Base-by-base conservation (phyloP, 2,329 filamentous ascomycete species). In the Colletotrichum truncatum region DNA sequence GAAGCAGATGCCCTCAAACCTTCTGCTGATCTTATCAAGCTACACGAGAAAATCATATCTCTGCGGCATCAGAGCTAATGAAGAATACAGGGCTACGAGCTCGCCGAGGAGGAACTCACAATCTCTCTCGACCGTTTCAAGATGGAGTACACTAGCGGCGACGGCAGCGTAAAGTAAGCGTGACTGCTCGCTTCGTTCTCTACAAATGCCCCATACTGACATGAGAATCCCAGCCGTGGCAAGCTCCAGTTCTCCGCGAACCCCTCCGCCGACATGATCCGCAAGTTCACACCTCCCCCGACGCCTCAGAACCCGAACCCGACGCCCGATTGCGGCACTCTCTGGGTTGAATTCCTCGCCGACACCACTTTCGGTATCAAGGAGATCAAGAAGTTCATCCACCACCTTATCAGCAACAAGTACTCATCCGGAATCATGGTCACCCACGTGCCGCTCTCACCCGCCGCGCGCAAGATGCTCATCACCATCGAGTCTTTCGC, bases 401-500 rank as follows among this genome's bases (percentile, higher is more conserved):
- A 94, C 75, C 88, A 93, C 79, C 90, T 97, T 74, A 86, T 89
- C 72, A 84, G 89, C 70, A 89, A 94, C 79, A 90, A 92, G 82
- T 95, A 92, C 85, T 91, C 93, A 81, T 94, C 92, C 10, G 96
- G 96, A 69, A 93, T 99, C 77, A 93, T 98, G 81, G 88, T 99
- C 72, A 94, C 93, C 62, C 87, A 91, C 74, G 91, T 91, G 49
- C 84, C 93, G 48, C 91, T 98, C 65, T 97, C 94, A 1, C 87
- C 93, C 26, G 92, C 94, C 66, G 95, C 94, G 36, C 89, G 95
- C 77, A 97, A 97, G 82, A 89, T 94, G 70, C 91, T 97, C 72
- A 89, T 89, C 69, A 90, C 91, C 65, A 89, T 95, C 63, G 88
- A 92, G 71, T 89, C 89, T 67, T 86, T 89, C 76, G 92, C 91